Conservation (phyloP, 2,329 filamentous ascomycete genomes). For the Aspergillus ruber region DNA sequence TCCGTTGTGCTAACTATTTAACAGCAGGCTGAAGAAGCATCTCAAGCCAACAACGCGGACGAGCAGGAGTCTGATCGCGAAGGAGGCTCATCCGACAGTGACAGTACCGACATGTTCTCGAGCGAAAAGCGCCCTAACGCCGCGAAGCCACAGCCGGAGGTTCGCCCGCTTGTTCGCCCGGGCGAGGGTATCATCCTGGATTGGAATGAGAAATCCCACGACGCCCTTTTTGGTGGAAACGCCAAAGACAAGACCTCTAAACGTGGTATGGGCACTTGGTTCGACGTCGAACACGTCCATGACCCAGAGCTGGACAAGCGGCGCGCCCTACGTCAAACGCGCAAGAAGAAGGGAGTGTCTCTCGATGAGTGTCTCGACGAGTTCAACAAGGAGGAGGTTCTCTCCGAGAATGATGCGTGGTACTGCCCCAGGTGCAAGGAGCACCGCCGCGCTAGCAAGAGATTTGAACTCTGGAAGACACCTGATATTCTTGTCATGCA, state of each 20-base stretch:
- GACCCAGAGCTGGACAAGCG: conserved; percentile 61
- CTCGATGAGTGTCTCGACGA: conserved; percentile 89
- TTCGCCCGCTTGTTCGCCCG: conserved; percentile 65
- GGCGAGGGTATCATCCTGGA: conserved; percentile 83
- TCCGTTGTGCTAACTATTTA: too few species aligned
- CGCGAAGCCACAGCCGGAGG: conserved; percentile 28
- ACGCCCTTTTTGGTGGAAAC: conserved; percentile 58
- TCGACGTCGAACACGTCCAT: conserved; percentile 44
- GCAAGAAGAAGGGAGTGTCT: conserved; percentile 69
- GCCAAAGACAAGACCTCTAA: conserved; percentile 41
- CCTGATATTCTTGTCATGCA: conserved; percentile 94
- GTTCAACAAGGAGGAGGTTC: conserved; percentile 85
- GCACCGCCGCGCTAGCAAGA: conserved; percentile 85
- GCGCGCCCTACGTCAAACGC: conserved; percentile 56
- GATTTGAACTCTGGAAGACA: conserved; percentile 93
- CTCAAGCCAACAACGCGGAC: background rate
- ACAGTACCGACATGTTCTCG: conserved; percentile 23
- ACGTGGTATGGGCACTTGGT: conserved; percentile 57
- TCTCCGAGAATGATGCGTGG: conserved; percentile 96
- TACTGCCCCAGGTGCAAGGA: conserved; percentile 96
- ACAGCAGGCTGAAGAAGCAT: background rate
- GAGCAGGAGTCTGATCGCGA: conserved; percentile 12
- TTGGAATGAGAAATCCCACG: conserved; percentile 66
- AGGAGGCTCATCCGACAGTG: conserved; percentile 20
- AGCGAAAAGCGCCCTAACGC: conserved; percentile 7